Evolutionary conservation across 768 basidiomycete genomes (phyloP).

Genomic region (Russula earlei): DNA sequence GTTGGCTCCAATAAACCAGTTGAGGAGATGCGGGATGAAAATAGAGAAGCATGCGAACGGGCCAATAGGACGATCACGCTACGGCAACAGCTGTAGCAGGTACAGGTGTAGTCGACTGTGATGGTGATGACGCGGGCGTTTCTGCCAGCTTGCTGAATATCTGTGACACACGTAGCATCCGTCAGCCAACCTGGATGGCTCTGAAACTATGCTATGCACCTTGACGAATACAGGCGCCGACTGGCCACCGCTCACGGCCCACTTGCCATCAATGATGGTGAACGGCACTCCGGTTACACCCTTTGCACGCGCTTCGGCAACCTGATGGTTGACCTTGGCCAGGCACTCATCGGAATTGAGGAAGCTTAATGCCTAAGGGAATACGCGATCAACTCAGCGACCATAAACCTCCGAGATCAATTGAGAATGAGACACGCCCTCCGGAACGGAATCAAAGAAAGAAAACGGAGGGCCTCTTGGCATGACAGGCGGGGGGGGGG

Average conservation of each 20-base stretch:
- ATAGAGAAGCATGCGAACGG: background rate
- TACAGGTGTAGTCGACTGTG: slow-evolving; percentile 6
- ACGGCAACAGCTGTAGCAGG: slow-evolving; percentile 12
- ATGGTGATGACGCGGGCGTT: slow-evolving; percentile 3
- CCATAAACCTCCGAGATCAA: background rate
- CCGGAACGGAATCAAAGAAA: background rate
- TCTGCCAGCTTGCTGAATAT: slow-evolving; percentile 19
- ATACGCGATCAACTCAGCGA: background rate
- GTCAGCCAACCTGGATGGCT: background rate
- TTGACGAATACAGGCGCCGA: slow-evolving; percentile 60
- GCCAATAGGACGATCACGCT: slow-evolving; percentile 2
- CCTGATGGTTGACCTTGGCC: slow-evolving; percentile 54
- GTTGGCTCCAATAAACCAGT: slow-evolving; percentile 7
- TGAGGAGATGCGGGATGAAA: background rate
- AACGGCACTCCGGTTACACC: slow-evolving; percentile 76
- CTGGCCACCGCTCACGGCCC: slow-evolving; percentile 70
- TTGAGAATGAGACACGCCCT: background rate
- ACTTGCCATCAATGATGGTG: slow-evolving; percentile 69
- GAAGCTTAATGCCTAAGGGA: slow-evolving; percentile 49
- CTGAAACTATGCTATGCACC: slow-evolving; percentile 30
- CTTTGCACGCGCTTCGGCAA: slow-evolving; percentile 48
- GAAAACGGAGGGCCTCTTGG: background rate
- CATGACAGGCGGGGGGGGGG: slow-evolving; percentile 2
- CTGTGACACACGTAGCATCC: background rate
- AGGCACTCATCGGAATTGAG: slow-evolving; percentile 55